Evolutionary conservation across 1,284 basidiomycete genomes (phyloP).

Genomic region (Puccinia horiana): DNA sequence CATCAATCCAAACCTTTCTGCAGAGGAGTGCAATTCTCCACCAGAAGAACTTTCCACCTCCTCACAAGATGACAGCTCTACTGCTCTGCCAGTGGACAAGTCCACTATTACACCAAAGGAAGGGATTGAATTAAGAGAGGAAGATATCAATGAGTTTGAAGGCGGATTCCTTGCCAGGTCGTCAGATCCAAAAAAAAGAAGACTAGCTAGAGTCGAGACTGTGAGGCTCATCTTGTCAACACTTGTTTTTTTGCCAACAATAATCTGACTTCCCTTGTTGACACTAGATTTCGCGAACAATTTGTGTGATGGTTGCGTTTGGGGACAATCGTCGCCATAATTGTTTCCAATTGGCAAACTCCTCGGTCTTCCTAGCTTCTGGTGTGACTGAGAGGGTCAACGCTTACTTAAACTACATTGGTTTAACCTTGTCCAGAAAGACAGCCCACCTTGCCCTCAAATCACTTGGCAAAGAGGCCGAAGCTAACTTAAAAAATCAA

Average conservation of each 20-base stretch:
- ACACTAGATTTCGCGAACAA: neutral
- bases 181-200: neutral
- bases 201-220: neutral
- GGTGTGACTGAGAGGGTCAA: neutral
- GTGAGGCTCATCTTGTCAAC: too few relatives aligned
- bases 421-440: too few relatives aligned
- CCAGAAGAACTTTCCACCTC: too few relatives aligned
- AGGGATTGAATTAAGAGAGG: neutral
- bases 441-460: neutral
- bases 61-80: too few relatives aligned
- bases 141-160: neutral
- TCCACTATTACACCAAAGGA: neutral
- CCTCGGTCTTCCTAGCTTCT: neutral
- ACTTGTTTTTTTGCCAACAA: too few relatives aligned
- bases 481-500: neutral
- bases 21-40: too few relatives aligned
- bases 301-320: conserved; percentile 21
- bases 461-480: neutral
- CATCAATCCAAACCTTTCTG: too few relatives aligned
- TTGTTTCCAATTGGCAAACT: neutral
- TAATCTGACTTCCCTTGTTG: too few relatives aligned
- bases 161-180: neutral
- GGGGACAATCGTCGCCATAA: neutral
- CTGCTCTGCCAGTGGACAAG: neutral
- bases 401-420: neutral